Evolutionary conservation across 2,329 filamentous ascomycete species (phyloP).

Genomic region (Fusarium mundagurra): DNA sequence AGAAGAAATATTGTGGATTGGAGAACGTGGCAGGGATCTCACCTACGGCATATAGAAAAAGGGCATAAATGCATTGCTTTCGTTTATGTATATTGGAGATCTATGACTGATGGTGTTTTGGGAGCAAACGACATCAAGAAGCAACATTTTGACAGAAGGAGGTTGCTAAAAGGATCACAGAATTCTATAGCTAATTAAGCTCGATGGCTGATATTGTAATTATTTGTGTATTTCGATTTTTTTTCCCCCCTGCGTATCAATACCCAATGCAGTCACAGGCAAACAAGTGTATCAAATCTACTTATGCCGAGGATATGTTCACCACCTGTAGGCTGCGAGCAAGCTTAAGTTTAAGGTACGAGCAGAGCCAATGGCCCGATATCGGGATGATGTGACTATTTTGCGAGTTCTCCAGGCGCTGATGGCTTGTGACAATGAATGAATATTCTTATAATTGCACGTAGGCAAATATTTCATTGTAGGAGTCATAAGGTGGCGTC

Average conservation of each 20-base stretch:
- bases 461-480: background rate
- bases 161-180: background rate
- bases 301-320: constrained; percentile 19
- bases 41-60: constrained; percentile 5
- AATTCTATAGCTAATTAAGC: background rate
- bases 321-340: constrained; percentile 13
- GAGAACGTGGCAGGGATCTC: constrained; percentile 18
- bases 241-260: background rate
- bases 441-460: constrained; percentile 7
- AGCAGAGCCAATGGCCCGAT: constrained; percentile 20
- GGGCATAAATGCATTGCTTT: constrained; percentile 6
- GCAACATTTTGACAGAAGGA: background rate
- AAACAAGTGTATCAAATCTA: background rate
- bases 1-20: background rate
- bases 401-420: background rate
- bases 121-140: constrained; percentile 1
- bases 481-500: constrained; percentile 16
- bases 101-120: constrained; percentile 6
- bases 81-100: constrained; percentile 9
- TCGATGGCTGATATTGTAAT: constrained; percentile 6
- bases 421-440: constrained; percentile 2
- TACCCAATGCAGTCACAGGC: constrained; percentile 2
- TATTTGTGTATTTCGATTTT: background rate
- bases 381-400: constrained; percentile 28
- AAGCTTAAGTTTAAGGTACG: constrained; percentile 10